Conservation (phyloP, 805 yeast species). For the Zygosaccharomyces gambellarensis region DNA sequence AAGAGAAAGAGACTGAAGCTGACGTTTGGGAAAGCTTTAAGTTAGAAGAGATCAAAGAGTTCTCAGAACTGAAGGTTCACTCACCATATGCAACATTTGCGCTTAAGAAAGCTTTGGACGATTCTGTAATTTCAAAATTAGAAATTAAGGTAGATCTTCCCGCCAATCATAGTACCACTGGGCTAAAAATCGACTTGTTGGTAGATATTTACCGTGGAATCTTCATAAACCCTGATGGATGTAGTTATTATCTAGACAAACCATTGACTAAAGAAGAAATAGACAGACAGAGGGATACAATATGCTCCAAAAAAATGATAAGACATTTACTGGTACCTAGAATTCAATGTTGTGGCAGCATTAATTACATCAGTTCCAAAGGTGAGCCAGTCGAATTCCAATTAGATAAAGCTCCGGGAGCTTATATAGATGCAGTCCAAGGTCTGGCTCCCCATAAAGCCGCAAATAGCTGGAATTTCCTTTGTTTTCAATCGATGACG, state of each 20-base stretch:
- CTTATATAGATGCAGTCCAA: conserved; percentile 84
- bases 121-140: conserved; percentile 12
- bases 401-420: conserved; percentile 37
- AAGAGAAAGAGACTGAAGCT: conserved; percentile 25
- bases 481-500: conserved; percentile 65
- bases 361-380: conserved; percentile 30
- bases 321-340: conserved; percentile 86
- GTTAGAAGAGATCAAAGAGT: conserved; percentile 24
- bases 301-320: conserved; percentile 47
- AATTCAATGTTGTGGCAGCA: conserved; percentile 53
- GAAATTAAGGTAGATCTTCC: conserved; percentile 16
- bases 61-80: conserved; percentile 18
- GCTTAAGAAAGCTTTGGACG: conserved; percentile 12
- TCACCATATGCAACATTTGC: conserved; percentile 20
- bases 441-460: conserved; percentile 93
- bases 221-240: conserved; percentile 73
- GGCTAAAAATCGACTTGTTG: conserved; percentile 17
- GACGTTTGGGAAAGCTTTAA: conserved; percentile 48
- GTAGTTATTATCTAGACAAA: conserved; percentile 61
- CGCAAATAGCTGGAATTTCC: conserved; percentile 82
- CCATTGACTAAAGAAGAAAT: conserved; percentile 17
- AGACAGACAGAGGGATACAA: conserved; percentile 52
- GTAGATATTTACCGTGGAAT: conserved; percentile 45
- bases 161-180: conserved; percentile 2
- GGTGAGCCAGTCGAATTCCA: conserved; percentile 24